These are phyloP conservation scores for Pisolithus orientalis DNA, from an alignment of 768 basidiomycete genomes.

Conservation along the genomic window DNA sequence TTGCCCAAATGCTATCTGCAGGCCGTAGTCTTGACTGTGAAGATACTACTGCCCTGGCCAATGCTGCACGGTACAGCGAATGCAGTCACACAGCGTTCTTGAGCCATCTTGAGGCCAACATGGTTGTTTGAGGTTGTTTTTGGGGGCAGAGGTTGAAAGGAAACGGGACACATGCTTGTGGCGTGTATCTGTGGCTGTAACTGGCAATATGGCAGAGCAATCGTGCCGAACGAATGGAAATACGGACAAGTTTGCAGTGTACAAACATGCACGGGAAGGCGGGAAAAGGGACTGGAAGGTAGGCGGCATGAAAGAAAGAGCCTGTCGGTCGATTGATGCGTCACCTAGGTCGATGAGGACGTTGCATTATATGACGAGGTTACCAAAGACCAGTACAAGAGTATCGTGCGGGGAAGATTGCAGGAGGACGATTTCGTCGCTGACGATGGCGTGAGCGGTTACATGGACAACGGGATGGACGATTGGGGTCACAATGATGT, in stretches of 20 bases:
- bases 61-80: slow-evolving; percentile 35
- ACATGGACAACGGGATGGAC: slow-evolving; percentile 96
- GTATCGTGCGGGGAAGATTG: slow-evolving; percentile 77
- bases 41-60: slow-evolving; percentile 27
- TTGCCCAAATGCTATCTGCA: slow-evolving; percentile 16
- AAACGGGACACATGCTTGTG: slow-evolving; percentile 23
- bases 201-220: slow-evolving; percentile 18
- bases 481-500: slow-evolving; percentile 69
- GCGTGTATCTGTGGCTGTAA: slow-evolving; percentile 9
- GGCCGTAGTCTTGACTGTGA: slow-evolving; percentile 33
- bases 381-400: slow-evolving; percentile 80
- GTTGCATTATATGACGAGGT: slow-evolving; percentile 82
- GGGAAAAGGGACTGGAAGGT: slow-evolving; percentile 58
- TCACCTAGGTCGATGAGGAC: slow-evolving; percentile 46
- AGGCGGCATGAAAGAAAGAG: slow-evolving; percentile 12
- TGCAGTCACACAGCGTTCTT: slow-evolving; percentile 40
- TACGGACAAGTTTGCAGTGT: slow-evolving; percentile 48
- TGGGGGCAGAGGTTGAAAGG: slow-evolving; percentile 14
- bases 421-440: slow-evolving; percentile 91
- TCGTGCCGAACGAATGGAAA: slow-evolving; percentile 19
- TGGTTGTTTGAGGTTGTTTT: slow-evolving; percentile 8
- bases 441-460: slow-evolving; percentile 87
- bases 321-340: slow-evolving; percentile 16
- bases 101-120: slow-evolving; percentile 46
- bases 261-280: slow-evolving; percentile 54